Evolutionary conservation across 768 basidiomycete species (phyloP).

Genomic region (Calocera viscosa): DNA sequence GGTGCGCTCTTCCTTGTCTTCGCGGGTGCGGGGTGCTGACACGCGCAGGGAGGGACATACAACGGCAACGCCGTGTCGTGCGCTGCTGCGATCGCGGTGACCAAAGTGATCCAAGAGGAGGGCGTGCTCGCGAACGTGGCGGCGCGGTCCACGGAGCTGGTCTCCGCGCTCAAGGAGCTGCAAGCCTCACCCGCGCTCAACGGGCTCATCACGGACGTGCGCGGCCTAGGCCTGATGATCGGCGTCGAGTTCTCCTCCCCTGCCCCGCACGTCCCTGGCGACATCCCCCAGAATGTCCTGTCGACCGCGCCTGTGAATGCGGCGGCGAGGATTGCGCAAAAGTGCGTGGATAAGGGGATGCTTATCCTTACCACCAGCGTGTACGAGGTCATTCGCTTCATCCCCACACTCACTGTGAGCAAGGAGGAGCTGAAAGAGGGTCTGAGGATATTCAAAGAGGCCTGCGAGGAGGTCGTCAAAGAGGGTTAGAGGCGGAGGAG

Average conservation of each 20-base stretch:
- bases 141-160: constrained; percentile 58
- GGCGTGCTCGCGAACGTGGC: constrained; percentile 71
- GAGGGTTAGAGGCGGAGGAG: constrained; percentile 19
- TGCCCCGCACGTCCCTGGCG: constrained; percentile 33
- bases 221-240: constrained; percentile 83
- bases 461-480: constrained; percentile 47
- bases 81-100: constrained; percentile 77
- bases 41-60: constrained; percentile 67
- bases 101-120: constrained; percentile 64
- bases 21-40: neutral
- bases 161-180: constrained; percentile 46
- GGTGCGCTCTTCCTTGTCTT: constrained; percentile 30
- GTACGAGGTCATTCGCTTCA: constrained; percentile 83
- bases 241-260: constrained; percentile 67
- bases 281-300: constrained; percentile 23
- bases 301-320: constrained; percentile 38
- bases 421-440: constrained; percentile 55
- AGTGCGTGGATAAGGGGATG: constrained; percentile 76
- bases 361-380: constrained; percentile 80
- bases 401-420: constrained; percentile 77
- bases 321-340: constrained; percentile 57
- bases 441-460: constrained; percentile 34
- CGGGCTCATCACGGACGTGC: constrained; percentile 65
- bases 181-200: constrained; percentile 40
- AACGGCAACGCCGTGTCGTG: constrained; percentile 87